phyloP scores from a whole-genome alignment of 2,329 filamentous ascomycete genomes.

The Xylaria polymorpha region DNA sequence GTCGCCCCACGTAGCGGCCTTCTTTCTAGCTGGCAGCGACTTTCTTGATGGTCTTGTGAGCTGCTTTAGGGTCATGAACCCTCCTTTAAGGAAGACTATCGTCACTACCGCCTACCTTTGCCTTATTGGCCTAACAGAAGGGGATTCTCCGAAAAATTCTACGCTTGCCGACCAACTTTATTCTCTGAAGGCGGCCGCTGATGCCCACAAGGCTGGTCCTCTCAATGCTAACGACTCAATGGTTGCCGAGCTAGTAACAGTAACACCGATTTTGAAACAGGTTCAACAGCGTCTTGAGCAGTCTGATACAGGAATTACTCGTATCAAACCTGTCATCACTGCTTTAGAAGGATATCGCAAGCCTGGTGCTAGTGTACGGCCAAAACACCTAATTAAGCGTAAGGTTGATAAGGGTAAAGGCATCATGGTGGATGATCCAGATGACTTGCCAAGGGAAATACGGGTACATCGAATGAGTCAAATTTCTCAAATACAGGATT shows the following conservation, averaged over 20 bases:
- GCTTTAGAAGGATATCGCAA: constrained; percentile 71
- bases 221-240: constrained; percentile 74
- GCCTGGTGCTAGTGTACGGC: constrained; percentile 61
- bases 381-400: constrained; percentile 62
- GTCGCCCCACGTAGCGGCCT: constrained; percentile 66
- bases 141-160: constrained; percentile 75
- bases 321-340: constrained; percentile 70
- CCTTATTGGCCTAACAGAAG: constrained; percentile 75
- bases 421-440: constrained; percentile 52
- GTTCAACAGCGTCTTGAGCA: constrained; percentile 66
- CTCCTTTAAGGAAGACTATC: constrained; percentile 72
- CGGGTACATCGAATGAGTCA: constrained; percentile 87
- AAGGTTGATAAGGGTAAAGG: constrained; percentile 76
- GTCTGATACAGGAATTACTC: constrained; percentile 61
- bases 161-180: constrained; percentile 86
- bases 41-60: constrained; percentile 80
- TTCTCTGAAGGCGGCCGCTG: constrained; percentile 77
- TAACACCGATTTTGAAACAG: constrained; percentile 78
- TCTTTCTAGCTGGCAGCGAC: constrained; percentile 87
- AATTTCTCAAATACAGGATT: constrained; percentile 89
- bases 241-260: constrained; percentile 83
- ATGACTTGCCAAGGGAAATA: constrained; percentile 60
- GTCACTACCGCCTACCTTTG: constrained; percentile 81
- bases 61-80: constrained; percentile 73
- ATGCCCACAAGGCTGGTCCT: constrained; percentile 68